A percentile compares a stretch with the other conserved stretches of the same genome.
These are phyloP conservation scores for Bacterosira constricta DNA, from an alignment of 108 stramenopile species.

Conservation along the genomic window DNA sequence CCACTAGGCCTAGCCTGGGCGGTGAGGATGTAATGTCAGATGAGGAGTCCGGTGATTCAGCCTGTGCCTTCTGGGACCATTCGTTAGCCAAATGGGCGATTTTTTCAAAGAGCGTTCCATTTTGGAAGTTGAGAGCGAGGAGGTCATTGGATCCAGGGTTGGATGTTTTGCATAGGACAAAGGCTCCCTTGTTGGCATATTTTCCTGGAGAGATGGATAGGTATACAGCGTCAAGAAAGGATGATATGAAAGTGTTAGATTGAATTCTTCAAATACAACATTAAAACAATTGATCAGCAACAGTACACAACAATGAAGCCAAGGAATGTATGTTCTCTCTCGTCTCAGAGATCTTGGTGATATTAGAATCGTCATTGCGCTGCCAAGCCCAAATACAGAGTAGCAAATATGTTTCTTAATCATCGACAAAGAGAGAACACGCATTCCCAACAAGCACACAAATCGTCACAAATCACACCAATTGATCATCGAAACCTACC, in stretches of 20 bases:
- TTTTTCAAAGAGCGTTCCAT: conserved; percentile 80
- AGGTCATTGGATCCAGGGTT: conserved; percentile 95
- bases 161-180: conserved; percentile 98
- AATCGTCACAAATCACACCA: background rate
- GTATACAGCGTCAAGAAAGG: background rate
- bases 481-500: conserved; percentile 42
- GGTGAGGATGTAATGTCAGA: conserved; percentile 15
- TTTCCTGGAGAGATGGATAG: conserved; percentile 47
- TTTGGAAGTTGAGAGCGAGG: conserved; percentile 68
- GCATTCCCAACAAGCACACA: background rate
- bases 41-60: conserved; percentile 36
- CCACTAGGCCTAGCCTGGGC: conserved; percentile 91
- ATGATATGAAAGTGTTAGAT: background rate
- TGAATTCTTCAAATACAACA: background rate
- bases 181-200: conserved; percentile 87
- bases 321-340: background rate
- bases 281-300: background rate
- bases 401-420: conserved; percentile 53
- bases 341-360: conserved; percentile 56
- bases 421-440: conserved; percentile 17
- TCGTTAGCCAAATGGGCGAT: conserved; percentile 77
- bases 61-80: conserved; percentile 58
- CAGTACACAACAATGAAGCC: no score
- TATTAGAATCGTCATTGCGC: conserved; percentile 46
- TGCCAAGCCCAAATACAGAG: conserved; percentile 46